phyloP scores from a whole-genome alignment of 306 rosid genomes.

The Senna tora region DNA sequence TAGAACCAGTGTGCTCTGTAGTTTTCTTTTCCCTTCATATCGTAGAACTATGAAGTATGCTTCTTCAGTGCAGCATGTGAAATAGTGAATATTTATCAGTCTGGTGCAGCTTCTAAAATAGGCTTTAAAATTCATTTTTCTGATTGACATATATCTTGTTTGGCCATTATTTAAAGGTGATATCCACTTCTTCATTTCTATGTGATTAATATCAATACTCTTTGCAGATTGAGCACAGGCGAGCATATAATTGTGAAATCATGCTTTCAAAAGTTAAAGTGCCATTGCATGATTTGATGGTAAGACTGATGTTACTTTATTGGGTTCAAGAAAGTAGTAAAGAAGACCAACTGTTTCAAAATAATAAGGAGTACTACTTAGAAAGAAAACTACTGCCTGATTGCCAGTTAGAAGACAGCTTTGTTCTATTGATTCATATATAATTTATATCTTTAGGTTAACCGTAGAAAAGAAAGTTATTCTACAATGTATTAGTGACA shows the following conservation, averaged over 20 bases:
- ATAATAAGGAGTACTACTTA: slow-evolving; percentile 9
- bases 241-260: slow-evolving; percentile 93
- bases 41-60: slow-evolving; percentile 26
- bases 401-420: not conserved
- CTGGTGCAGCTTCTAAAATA: slow-evolving; percentile 30
- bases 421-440: not conserved
- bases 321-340: slow-evolving; percentile 13
- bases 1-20: slow-evolving; percentile 15
- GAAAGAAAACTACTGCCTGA: slow-evolving; percentile 20
- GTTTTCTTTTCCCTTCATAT: slow-evolving; percentile 15
- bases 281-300: slow-evolving; percentile 84
- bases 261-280: slow-evolving; percentile 98
- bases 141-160: slow-evolving; percentile 14
- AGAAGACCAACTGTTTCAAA: slow-evolving; percentile 2
- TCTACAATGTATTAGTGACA: not conserved
- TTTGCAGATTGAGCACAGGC: slow-evolving; percentile 84
- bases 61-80: slow-evolving; percentile 30
- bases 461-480: not conserved
- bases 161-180: slow-evolving; percentile 9
- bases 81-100: slow-evolving; percentile 25
- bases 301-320: slow-evolving; percentile 45
- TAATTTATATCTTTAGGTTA: not conserved
- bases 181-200: slow-evolving; percentile 14
- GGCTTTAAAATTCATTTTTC: not conserved
- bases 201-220: slow-evolving; percentile 24